phyloP scores from a whole-genome alignment of 331 rosid genomes.

The Quercus tomentella region DNA sequence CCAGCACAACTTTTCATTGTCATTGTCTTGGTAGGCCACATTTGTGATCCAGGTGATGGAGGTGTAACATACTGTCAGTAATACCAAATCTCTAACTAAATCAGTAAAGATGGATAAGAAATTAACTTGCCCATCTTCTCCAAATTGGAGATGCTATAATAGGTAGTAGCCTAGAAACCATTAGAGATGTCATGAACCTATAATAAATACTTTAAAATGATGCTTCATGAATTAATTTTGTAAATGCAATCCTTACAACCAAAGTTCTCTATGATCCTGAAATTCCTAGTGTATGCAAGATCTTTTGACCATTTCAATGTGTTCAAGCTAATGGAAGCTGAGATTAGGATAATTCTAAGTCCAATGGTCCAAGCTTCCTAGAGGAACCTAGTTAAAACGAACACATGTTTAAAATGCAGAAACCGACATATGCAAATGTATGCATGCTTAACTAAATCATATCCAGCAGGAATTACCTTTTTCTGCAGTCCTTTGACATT shows the following conservation, averaged over 20 bases:
- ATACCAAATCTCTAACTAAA: neutral
- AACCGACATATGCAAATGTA: neutral
- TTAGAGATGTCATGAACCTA: neutral
- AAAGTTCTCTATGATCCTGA: neutral
- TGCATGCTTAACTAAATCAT: neutral
- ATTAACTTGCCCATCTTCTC: neutral
- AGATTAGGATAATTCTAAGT: neutral
- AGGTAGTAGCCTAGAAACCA: neutral
- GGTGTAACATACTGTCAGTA: neutral
- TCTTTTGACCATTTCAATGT: neutral
- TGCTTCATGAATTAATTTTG: neutral
- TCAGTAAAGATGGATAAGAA: neutral
- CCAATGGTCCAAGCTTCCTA: neutral
- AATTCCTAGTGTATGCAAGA: neutral
- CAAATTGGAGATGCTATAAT: neutral
- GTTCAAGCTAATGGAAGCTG: neutral
- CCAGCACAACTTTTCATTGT: neutral
- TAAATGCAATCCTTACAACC: neutral
- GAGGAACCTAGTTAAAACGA: neutral
- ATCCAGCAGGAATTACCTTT: neutral
- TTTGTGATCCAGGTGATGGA: neutral
- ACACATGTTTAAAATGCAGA: neutral
- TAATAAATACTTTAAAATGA: neutral
- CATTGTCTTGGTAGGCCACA: neutral
- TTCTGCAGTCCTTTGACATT: slow-evolving; percentile 16